phyloP scores from a whole-genome alignment of 176 grass and related monocot species.

The Triticum dicoccoides region DNA sequence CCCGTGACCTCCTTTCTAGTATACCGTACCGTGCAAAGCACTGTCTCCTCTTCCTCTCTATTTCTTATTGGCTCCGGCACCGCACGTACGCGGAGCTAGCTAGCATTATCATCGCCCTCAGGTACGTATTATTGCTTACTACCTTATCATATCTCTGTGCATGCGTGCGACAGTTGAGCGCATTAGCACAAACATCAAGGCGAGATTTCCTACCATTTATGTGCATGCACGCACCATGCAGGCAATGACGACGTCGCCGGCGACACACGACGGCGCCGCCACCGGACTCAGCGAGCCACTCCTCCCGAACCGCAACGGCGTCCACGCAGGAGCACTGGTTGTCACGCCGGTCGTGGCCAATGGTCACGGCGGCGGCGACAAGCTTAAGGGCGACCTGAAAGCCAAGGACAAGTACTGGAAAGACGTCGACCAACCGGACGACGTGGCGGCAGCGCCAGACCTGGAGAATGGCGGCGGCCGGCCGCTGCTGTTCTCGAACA shows the following conservation, averaged over 20 bases:
- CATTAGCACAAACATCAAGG: too few species aligned
- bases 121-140: too few species aligned
- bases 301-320: neutral
- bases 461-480: constrained; percentile 11
- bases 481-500: constrained; percentile 16
- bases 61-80: neutral
- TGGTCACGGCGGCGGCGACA: neutral
- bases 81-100: too few species aligned
- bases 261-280: neutral
- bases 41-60: neutral
- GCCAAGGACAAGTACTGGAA: constrained; percentile 28
- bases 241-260: constrained; percentile 20
- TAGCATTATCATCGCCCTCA: too few species aligned
- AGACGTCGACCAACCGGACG: neutral
- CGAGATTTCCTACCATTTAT: too few species aligned
- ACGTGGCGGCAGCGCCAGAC: neutral
- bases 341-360: neutral
- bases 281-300: constrained; percentile 3
- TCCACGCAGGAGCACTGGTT: neutral
- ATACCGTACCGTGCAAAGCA: neutral
- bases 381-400: neutral
- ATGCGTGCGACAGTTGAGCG: too few species aligned
- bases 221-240: neutral
- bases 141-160: too few species aligned
- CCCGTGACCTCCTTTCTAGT: neutral